Evolutionary conservation across 1,284 basidiomycete species (phyloP).

Genomic region (Sanghuangporus sanghuang): DNA sequence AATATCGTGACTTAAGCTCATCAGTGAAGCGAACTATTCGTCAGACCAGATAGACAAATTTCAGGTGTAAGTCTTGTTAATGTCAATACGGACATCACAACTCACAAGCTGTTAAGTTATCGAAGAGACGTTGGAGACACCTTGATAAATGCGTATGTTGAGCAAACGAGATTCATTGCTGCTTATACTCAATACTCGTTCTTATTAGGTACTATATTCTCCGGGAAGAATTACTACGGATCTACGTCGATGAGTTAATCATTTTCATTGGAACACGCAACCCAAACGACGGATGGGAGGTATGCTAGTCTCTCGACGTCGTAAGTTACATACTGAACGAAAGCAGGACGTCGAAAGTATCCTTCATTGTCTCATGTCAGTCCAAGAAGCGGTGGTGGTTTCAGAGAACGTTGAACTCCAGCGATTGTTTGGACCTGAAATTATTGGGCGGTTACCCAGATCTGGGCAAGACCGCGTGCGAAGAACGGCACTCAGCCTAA

Average conservation of each 20-base stretch:
- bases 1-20: background rate
- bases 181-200: slow-evolving; percentile 8
- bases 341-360: slow-evolving; percentile 77
- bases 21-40: background rate
- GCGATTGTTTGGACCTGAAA: slow-evolving; percentile 63
- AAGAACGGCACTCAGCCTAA: slow-evolving; percentile 64
- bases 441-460: slow-evolving; percentile 63
- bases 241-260: slow-evolving; percentile 56
- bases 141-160: slow-evolving; percentile 78
- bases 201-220: slow-evolving; percentile 76
- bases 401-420: slow-evolving; percentile 62
- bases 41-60: slow-evolving; percentile 73
- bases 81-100: background rate
- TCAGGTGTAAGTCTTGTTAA: slow-evolving; percentile 48
- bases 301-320: slow-evolving; percentile 28
- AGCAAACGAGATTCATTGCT: background rate
- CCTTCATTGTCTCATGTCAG: slow-evolving; percentile 76
- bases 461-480: slow-evolving; percentile 63
- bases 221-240: slow-evolving; percentile 73
- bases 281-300: slow-evolving; percentile 61
- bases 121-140: slow-evolving; percentile 87
- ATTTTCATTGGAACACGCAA: slow-evolving; percentile 41
- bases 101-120: slow-evolving; percentile 44
- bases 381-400: slow-evolving; percentile 82
- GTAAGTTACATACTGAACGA: background rate